Conservation (phyloP, 202 grass and related monocot genomes). For the Dendrocalamus latiflorus region DNA sequence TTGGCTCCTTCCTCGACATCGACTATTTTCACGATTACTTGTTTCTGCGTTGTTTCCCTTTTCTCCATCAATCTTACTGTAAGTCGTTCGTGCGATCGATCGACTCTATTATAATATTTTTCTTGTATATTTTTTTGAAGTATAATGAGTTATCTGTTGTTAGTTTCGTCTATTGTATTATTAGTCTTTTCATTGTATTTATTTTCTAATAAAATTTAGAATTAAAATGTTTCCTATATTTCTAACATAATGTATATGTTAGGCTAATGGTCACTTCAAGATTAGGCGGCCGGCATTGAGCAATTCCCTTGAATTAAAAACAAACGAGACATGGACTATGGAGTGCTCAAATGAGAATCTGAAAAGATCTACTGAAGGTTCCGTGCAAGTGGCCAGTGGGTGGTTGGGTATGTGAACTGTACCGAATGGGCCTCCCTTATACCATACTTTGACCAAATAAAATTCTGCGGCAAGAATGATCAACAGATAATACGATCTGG, state of each 20-base stretch:
- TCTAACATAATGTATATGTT: background rate
- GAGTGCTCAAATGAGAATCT: background rate
- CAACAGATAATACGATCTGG: background rate
- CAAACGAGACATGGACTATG: background rate
- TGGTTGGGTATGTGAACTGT: background rate
- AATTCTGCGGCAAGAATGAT: background rate
- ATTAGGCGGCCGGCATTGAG: background rate
- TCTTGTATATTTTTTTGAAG: too few relatives aligned
- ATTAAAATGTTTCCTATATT: background rate
- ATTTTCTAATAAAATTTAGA: too few relatives aligned
- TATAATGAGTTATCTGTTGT: too few relatives aligned
- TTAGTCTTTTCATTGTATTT: too few relatives aligned
- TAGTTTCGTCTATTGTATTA: too few relatives aligned
- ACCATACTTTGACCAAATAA: background rate
- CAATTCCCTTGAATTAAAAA: constrained; percentile 1
- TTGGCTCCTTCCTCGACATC: too few relatives aligned
- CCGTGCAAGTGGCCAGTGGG: background rate
- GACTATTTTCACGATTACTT: too few relatives aligned
- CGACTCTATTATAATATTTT: too few relatives aligned
- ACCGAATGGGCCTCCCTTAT: background rate
- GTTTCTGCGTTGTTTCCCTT: too few relatives aligned
- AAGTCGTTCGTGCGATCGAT: too few relatives aligned
- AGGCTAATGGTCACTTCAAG: background rate
- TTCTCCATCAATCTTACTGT: too few relatives aligned
- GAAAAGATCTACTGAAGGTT: background rate